Evolutionary conservation across 2,329 filamentous ascomycete species (phyloP), one percentile per base, ranked within the genome.

Genomic region (Eutypa lata): DNA sequence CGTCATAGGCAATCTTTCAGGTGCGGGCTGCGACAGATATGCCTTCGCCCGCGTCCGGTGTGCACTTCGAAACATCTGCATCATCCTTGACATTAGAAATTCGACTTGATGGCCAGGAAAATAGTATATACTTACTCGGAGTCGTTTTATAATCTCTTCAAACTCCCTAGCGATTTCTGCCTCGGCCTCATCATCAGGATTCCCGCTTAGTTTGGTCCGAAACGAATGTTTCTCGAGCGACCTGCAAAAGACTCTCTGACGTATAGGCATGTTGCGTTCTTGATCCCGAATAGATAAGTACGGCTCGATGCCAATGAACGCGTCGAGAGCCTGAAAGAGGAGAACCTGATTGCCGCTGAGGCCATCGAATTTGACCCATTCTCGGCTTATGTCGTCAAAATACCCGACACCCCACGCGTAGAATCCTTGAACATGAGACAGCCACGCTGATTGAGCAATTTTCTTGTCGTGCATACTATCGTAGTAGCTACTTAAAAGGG

Each of bases 261-360:
- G n/a, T n/a, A n/a, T n/a, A n/a, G n/a, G n/a, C n/a, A n/a, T n/a
- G n/a, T n/a, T n/a, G n/a, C n/a, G n/a, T n/a, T n/a, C n/a, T n/a
- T n/a, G n/a, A n/a, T n/a, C n/a, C n/a, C n/a, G n/a, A n/a, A n/a
- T n/a, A n/a, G n/a, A n/a, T n/a, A 72, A 57, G 49, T 72, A 73
- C 11, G 48, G 53, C 7, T 64, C 63, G 19, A 71, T 38, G 1
- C 67, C 68, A 11, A 73, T 53, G 50, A 72, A 71, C 2, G 68
- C 68, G 53, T 73, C 71, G 7, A 73, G 31, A 1, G 62, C 64
- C 49, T 68, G 65, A 46, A 71, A 70, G 16, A 72, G 46, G 11
- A 71, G 53, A 1, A 68, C 49, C 42, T 73, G 69, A 48, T 69
- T 72, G 0, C 68, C 71, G 40, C 62, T 67, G 7, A 73, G 57